A percentile compares a stretch with the other conserved stretches of the same genome.
phyloP scores from a whole-genome alignment of 1,139 yeast species.

The Nakaseomyces sp. region DNA sequence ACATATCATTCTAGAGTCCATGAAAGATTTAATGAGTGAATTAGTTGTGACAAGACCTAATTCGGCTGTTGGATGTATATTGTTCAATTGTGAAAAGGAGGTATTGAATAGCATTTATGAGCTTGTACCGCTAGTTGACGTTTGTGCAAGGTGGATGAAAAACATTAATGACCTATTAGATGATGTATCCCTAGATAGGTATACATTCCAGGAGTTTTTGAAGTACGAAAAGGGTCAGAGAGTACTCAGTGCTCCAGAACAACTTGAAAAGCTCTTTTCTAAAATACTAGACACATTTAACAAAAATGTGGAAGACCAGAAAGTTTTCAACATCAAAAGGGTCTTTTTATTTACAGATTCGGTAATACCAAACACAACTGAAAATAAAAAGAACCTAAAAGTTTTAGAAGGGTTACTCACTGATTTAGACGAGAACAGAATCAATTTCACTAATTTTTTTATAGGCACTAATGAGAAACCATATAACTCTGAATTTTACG shows the following conservation, averaged over 20 bases:
- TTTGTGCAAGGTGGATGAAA: constrained; percentile 37
- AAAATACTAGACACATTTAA: constrained; percentile 35
- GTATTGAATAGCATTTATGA: constrained; percentile 31
- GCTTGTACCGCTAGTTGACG: constrained; percentile 34
- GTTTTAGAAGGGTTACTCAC: constrained; percentile 50
- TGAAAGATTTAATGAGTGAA: constrained; percentile 48
- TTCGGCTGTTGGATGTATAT: constrained; percentile 60
- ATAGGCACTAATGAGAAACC: constrained; percentile 34
- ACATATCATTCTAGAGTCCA: constrained; percentile 44
- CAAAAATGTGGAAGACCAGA: constrained; percentile 28
- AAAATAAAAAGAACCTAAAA: constrained; percentile 31
- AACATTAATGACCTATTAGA: constrained; percentile 33
- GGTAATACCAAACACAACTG: constrained; percentile 41
- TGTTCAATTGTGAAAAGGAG: constrained; percentile 41
- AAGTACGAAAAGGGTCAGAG: constrained; percentile 23
- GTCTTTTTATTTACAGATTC: constrained; percentile 54
- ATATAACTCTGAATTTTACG: constrained; percentile 48
- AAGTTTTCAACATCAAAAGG: constrained; percentile 35
- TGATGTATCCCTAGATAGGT: constrained; percentile 22
- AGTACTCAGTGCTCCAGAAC: constrained; percentile 10
- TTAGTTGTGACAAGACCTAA: constrained; percentile 50
- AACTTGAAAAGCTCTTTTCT: constrained; percentile 30
- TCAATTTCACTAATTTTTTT: constrained; percentile 58
- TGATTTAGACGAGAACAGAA: constrained; percentile 47
- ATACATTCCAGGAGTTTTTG: constrained; percentile 22